These are phyloP conservation scores for Emydomyces testavorans DNA, from an alignment of 2,329 filamentous ascomycete genomes.

Conservation along the genomic window DNA sequence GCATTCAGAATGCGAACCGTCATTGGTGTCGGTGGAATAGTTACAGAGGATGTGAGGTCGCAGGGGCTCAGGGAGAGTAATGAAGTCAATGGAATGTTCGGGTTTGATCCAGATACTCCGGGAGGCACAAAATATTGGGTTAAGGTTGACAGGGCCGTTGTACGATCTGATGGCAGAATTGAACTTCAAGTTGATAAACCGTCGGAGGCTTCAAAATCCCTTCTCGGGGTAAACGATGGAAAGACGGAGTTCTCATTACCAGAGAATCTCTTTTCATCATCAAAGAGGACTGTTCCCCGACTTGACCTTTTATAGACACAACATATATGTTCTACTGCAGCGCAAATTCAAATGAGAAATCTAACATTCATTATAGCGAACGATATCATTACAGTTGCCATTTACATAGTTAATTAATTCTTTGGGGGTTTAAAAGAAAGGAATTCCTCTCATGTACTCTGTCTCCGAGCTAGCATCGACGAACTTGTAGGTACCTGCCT, in stretches of 20 bases:
- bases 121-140: conserved; percentile 46
- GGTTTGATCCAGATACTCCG: conserved; percentile 34
- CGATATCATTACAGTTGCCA: no score
- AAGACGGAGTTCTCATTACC: conserved; percentile 6
- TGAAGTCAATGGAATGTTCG: conserved; percentile 32
- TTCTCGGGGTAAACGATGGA: conserved; percentile 9
- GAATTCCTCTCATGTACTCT: no score
- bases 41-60: conserved; percentile 30
- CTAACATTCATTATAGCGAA: not conserved
- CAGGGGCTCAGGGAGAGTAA: conserved; percentile 26
- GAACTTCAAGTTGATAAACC: conserved; percentile 22
- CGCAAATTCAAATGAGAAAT: no score
- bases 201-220: conserved; percentile 11
- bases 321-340: conserved; percentile 1
- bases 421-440: no score
- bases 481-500: no score
- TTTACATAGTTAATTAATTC: no score
- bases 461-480: no score
- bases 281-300: not conserved
- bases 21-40: conserved; percentile 34
- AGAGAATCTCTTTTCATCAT: not conserved
- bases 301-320: conserved; percentile 1
- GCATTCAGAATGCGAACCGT: conserved; percentile 19
- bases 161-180: conserved; percentile 38
- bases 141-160: conserved; percentile 36